These are phyloP conservation scores for Phytomonas sp. DNA, from an alignment of 208 protist species.

Conservation along the genomic window DNA sequence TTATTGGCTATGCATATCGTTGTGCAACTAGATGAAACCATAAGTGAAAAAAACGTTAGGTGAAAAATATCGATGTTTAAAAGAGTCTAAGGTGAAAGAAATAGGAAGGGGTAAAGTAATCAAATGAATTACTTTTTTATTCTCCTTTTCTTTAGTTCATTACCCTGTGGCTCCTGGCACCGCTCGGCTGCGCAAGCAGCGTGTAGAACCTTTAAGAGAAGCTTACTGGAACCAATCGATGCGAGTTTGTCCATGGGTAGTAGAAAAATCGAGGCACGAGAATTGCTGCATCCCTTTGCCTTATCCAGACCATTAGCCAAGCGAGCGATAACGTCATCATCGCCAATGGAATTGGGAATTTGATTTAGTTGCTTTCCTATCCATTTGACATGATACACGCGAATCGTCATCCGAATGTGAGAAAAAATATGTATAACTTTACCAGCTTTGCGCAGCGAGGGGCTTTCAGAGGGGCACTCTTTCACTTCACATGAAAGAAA, in stretches of 20 bases:
- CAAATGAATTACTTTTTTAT: not conserved
- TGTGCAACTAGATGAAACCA: not conserved
- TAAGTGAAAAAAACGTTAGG: not conserved
- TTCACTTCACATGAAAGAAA: constrained; percentile 1
- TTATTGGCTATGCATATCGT: not conserved
- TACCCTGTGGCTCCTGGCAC: not conserved
- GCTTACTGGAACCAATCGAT: not conserved
- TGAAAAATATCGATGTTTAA: not conserved
- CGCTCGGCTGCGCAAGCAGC: not conserved
- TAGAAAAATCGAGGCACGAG: not conserved
- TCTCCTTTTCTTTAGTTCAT: not conserved
- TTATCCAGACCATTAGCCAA: not conserved
- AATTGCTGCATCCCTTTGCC: not conserved
- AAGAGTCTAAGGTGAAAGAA: not conserved
- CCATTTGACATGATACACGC: constrained; percentile 30
- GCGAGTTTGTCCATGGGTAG: not conserved
- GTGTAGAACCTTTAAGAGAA: not conserved
- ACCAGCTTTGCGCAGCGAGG: constrained; percentile 13
- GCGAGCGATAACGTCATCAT: not conserved
- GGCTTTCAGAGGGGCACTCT: not conserved
- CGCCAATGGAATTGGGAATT: not conserved
- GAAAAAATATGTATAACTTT: constrained; percentile 72
- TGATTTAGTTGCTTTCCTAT: not conserved
- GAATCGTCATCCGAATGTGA: constrained; percentile 74
- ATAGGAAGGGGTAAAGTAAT: not conserved